These are phyloP conservation scores for Pistacia vera DNA, from an alignment of 345 rosid species.

Conservation along the genomic window DNA sequence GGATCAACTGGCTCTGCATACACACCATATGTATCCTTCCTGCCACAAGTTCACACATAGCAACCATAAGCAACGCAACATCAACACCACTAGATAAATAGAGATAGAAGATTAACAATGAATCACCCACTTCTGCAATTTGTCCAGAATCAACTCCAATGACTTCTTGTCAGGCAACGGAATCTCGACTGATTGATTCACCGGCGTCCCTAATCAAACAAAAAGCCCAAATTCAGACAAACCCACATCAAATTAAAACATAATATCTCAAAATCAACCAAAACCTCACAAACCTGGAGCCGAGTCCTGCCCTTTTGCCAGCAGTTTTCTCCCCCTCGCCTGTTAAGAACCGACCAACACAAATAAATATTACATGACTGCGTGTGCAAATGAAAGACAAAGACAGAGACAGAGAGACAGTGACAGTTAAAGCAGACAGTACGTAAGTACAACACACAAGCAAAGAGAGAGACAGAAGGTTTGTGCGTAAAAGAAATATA, in stretches of 20 bases:
- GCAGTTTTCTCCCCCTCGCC: constrained; percentile 54
- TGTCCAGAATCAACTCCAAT: constrained; percentile 85
- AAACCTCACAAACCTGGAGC: constrained; percentile 47
- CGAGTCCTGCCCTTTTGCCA: constrained; percentile 40
- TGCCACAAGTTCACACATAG: constrained; percentile 41
- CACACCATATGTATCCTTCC: constrained; percentile 96
- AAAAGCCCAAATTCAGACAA: constrained; percentile 18
- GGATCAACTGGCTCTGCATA: constrained; percentile 95
- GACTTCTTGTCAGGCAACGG: constrained; percentile 80
- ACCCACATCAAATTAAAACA: constrained; percentile 21
- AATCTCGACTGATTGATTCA: constrained; percentile 29
- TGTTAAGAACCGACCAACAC: constrained; percentile 37
- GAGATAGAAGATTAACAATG: background rate
- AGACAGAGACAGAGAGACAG: constrained; percentile 38
- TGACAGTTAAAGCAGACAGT: constrained; percentile 51
- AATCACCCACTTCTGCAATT: constrained; percentile 78
- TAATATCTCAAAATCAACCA: background rate
- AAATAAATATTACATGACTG: constrained; percentile 10
- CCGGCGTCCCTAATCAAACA: constrained; percentile 54
- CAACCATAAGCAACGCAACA: constrained; percentile 27
- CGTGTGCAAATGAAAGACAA: constrained; percentile 8
- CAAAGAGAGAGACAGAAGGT: constrained; percentile 24
- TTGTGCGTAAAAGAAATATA: background rate
- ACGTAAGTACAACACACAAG: constrained; percentile 34
- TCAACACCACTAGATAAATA: background rate